Evolutionary conservation across 805 yeast species (phyloP), one percentile per base, ranked within the genome.

Genomic region (Kluyveromyces siamensis): DNA sequence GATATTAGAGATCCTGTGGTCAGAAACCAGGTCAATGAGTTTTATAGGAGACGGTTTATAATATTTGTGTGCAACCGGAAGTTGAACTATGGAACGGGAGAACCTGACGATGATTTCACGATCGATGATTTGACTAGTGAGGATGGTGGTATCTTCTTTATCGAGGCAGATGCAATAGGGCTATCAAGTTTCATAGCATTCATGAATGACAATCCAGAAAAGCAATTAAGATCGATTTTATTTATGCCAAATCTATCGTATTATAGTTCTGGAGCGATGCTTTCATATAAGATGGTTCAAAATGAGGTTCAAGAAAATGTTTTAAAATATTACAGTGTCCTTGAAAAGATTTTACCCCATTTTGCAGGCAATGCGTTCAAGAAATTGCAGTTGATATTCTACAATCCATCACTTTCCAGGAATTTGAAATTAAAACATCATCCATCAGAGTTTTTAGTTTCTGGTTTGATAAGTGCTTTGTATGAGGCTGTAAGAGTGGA

Each of bases 1-100:
- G 62, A 63, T 45, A 60, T 61, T 58, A 60, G 58, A 19, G 69
- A 66, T 53, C 69, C 71, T 6, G 58, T 65, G 9, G 55, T 67
- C 2, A 60, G 69, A 44, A 57, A 62, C 13, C 67, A 65, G 48
- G 69, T 65, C 2, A 58, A 62, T 57, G 70, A 66, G 50, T 52
- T 66, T 17, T 62, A 64, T 48, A 56, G 63, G 45, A 63, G 69
- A 49, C 55, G 65, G 19, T 66, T 58, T 41, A 57, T 58, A 7
- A 60, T 66, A 4, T 63, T 62, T 42, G 58, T 66, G 13, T 63
- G 68, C 45, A 60, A 69, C 18, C 54, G 55, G 40, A 55, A 55
- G 38, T 33, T 43, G 38, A 43, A 43, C 17, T 43, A 43, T 21
- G 45, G 45, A 9, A 43, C 45, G 9, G 45, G 45, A 10, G 45